Conservation (phyloP, 768 basidiomycete genomes). For the Thelephora ganbajun region DNA sequence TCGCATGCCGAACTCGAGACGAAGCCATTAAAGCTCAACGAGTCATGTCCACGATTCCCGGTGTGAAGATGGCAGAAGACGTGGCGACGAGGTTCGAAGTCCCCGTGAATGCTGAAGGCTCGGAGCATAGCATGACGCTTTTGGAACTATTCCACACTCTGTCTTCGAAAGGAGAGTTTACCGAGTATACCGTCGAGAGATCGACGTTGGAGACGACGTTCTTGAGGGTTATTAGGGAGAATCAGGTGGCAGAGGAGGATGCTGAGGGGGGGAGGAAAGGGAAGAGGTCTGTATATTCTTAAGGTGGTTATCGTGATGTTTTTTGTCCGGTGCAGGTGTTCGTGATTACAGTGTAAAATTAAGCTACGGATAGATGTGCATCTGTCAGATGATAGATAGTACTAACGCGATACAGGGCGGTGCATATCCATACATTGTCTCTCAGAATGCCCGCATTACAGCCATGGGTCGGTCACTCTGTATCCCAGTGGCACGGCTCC, state of each 20-base stretch:
- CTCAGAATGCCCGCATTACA: too few species aligned
- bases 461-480: too few species aligned
- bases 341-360: too few species aligned
- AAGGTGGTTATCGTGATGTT: too few species aligned
- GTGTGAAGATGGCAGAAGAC: slow-evolving; percentile 53
- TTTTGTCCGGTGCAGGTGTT: too few species aligned
- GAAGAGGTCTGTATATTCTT: too few species aligned
- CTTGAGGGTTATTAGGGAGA: slow-evolving; percentile 52
- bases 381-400: too few species aligned
- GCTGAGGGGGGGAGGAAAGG: too few species aligned
- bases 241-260: slow-evolving; percentile 41
- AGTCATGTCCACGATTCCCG: slow-evolving; percentile 49
- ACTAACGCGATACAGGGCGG: too few species aligned
- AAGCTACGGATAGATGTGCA: too few species aligned
- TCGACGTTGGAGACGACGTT: slow-evolving; percentile 62
- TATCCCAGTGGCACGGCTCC: too few species aligned
- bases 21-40: slow-evolving; percentile 42
- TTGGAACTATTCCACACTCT: slow-evolving; percentile 45
- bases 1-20: slow-evolving; percentile 50
- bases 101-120: slow-evolving; percentile 23
- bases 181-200: slow-evolving; percentile 60
- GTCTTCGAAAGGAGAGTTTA: slow-evolving; percentile 35
- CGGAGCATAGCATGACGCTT: slow-evolving; percentile 27
- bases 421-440: too few species aligned
- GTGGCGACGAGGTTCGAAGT: slow-evolving; percentile 69